These are phyloP conservation scores for Syzygium syzygioides DNA, from an alignment of 441 rosid species.

Conservation along the genomic window DNA sequence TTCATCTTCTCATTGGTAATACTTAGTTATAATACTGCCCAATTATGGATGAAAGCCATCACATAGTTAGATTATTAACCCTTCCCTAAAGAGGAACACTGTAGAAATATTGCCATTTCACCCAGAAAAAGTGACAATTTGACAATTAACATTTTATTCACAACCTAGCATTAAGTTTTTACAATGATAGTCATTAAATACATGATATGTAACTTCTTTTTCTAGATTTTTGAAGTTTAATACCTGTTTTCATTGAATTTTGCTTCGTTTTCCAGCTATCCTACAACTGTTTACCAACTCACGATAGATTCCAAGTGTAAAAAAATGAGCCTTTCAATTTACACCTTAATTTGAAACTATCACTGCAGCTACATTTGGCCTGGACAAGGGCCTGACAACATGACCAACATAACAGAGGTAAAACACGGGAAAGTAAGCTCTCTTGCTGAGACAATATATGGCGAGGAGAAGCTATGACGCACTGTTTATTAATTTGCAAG, in stretches of 20 bases:
- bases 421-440: not conserved
- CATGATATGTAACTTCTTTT: not conserved
- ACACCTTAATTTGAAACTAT: not conserved
- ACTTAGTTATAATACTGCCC: not conserved
- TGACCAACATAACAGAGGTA: not conserved
- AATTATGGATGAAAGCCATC: not conserved
- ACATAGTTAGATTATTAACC: not conserved
- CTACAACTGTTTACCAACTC: not conserved
- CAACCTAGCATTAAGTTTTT: not conserved
- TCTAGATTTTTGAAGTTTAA: not conserved
- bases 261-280: not conserved
- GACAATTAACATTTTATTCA: not conserved
- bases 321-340: not conserved
- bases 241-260: not conserved
- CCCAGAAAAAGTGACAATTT: not conserved
- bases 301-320: not conserved
- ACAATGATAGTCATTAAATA: not conserved
- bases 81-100: not conserved
- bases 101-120: not conserved
- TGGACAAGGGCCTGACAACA: not conserved
- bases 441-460: not conserved
- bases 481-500: not conserved
- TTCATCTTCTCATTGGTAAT: not conserved
- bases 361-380: not conserved
- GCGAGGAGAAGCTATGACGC: not conserved